phyloP scores from a whole-genome alignment of 805 yeast genomes.

The Ogataea chonburiensis region DNA sequence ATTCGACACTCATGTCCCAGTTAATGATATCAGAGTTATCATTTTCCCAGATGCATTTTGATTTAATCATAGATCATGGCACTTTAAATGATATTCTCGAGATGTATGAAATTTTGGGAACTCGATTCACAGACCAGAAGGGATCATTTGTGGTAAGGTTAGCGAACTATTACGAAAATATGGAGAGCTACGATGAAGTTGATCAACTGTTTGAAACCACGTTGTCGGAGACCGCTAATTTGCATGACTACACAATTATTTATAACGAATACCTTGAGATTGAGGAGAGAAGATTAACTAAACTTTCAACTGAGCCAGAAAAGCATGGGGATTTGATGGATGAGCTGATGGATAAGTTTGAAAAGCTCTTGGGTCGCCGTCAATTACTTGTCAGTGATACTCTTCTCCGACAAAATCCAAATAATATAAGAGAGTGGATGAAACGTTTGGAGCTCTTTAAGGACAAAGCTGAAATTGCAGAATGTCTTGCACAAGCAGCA shows the following conservation, averaged over 20 bases:
- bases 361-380: constrained; percentile 54
- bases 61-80: constrained; percentile 32
- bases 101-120: constrained; percentile 36
- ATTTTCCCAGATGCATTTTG: constrained; percentile 46
- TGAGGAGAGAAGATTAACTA: constrained; percentile 50
- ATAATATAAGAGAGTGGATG: constrained; percentile 69
- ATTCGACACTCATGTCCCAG: constrained; percentile 36
- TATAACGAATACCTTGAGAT: constrained; percentile 63
- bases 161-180: constrained; percentile 46
- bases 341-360: constrained; percentile 47
- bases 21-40: constrained; percentile 46
- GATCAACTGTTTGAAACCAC: constrained; percentile 48
- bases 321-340: constrained; percentile 38
- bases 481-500: constrained; percentile 65
- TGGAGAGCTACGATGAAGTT: constrained; percentile 39
- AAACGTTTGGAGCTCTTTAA: constrained; percentile 52
- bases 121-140: constrained; percentile 58
- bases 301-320: constrained; percentile 28
- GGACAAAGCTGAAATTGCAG: constrained; percentile 42
- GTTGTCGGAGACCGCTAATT: constrained; percentile 44
- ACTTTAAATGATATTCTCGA: constrained; percentile 11
- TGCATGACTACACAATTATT: constrained; percentile 60
- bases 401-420: constrained; percentile 55
- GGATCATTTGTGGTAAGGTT: constrained; percentile 47
- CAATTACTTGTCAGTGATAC: constrained; percentile 65